Evolutionary conservation across 345 rosid genomes (phyloP).

Genomic region (Citrus unshiu): DNA sequence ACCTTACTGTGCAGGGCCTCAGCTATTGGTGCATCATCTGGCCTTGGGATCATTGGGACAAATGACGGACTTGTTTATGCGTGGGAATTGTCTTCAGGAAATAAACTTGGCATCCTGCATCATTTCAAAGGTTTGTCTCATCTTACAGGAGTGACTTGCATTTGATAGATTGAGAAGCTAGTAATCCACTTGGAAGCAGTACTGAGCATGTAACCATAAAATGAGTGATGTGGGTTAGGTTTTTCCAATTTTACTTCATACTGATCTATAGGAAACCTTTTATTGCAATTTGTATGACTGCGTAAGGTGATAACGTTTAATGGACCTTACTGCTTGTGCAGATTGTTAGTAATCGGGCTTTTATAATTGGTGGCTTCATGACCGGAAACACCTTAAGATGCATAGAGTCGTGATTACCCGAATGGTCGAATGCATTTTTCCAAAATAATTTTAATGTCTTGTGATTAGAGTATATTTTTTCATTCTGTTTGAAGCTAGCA

Average conservation of each 20-base stretch:
- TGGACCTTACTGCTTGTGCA: background rate
- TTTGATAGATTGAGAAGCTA: slow-evolving; percentile 4
- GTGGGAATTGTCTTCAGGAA: slow-evolving; percentile 75
- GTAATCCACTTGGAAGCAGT: background rate
- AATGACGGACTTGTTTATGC: slow-evolving; percentile 58
- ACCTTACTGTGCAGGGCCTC: slow-evolving; percentile 47
- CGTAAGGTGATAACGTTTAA: background rate
- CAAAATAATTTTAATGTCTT: too few species aligned
- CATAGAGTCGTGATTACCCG: background rate
- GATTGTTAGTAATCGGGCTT: background rate
- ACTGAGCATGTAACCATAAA: background rate
- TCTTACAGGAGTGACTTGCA: background rate
- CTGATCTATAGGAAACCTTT: background rate
- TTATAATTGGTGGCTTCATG: background rate
- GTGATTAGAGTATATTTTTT: background rate
- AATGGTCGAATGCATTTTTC: background rate
- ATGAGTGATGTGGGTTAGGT: background rate
- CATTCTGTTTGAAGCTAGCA: background rate
- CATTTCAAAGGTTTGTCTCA: slow-evolving; percentile 61
- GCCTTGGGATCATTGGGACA: slow-evolving; percentile 75
- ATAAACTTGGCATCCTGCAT: slow-evolving; percentile 55
- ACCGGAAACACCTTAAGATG: background rate
- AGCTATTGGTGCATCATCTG: slow-evolving; percentile 44
- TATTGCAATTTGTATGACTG: background rate
- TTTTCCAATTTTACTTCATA: background rate